These are phyloP conservation scores for Rhododendron mucronatum DNA, from an alignment of 148 eudicot species.

Conservation along the genomic window DNA sequence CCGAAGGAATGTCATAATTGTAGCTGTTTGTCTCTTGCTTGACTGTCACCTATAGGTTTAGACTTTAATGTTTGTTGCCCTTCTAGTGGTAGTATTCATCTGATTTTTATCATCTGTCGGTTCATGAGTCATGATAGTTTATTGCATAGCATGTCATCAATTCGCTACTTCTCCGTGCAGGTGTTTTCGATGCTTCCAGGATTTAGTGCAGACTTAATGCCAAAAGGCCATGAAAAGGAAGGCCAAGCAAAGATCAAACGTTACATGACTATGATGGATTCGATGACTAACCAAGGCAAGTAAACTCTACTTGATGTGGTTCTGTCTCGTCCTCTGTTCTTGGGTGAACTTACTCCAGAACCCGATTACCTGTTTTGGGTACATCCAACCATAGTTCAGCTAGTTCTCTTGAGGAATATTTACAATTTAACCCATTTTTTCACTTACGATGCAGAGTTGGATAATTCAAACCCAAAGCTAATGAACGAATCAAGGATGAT, in stretches of 20 bases:
- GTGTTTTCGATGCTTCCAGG: constrained; percentile 94
- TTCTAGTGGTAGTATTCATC: not conserved
- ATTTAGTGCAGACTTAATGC: constrained; percentile 82
- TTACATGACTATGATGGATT: constrained; percentile 99
- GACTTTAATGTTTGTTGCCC: not conserved
- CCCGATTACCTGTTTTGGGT: not conserved
- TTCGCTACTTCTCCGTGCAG: constrained; percentile 26
- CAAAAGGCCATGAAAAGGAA: constrained; percentile 88
- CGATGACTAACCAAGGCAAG: constrained; percentile 95
- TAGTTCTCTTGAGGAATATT: not conserved
- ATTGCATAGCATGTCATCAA: not conserved
- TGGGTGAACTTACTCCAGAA: not conserved
- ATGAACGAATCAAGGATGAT: constrained; percentile 84
- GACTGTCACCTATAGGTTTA: not conserved
- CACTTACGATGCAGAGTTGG: constrained; percentile 62
- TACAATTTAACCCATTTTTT: not conserved
- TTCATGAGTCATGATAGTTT: not conserved
- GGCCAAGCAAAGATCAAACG: constrained; percentile 94
- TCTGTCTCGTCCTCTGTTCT: not conserved
- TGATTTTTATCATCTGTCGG: not conserved
- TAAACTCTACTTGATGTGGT: not conserved
- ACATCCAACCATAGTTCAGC: not conserved
- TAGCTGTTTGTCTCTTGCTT: not conserved
- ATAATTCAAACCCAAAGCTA: constrained; percentile 86
- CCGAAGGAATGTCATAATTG: not conserved